phyloP scores from a whole-genome alignment of 768 basidiomycete species.

The Pleurotus eryngii region DNA sequence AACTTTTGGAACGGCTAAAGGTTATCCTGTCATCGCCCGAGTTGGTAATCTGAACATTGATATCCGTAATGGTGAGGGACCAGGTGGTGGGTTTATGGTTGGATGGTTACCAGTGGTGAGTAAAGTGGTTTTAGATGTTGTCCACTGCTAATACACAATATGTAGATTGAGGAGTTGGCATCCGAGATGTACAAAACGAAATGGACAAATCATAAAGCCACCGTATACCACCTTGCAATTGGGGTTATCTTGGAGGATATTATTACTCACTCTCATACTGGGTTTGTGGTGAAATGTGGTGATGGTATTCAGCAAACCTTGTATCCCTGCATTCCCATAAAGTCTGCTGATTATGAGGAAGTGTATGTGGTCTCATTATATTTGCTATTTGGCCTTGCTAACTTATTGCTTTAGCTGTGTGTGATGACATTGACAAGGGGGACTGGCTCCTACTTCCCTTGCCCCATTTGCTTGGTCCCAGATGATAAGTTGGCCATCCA shows the following conservation, averaged over 20 bases:
- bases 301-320: constrained; percentile 23
- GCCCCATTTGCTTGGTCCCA: constrained; percentile 35
- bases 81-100: constrained; percentile 31
- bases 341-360: constrained; percentile 44
- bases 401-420: constrained; percentile 20
- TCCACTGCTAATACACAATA: no score
- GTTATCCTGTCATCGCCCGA: constrained; percentile 32
- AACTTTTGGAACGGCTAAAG: constrained; percentile 34
- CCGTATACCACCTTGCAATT: constrained; percentile 37
- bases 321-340: constrained; percentile 34
- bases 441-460: constrained; percentile 23
- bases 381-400: neutral
- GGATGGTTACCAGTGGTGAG: constrained; percentile 36
- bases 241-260: constrained; percentile 26
- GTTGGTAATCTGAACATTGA: constrained; percentile 28
- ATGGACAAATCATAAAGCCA: constrained; percentile 29
- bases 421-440: constrained; percentile 37
- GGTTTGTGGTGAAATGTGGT: constrained; percentile 21
- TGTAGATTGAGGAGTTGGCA: constrained; percentile 29
- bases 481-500: constrained; percentile 21
- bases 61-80: constrained; percentile 28
- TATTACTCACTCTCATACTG: constrained; percentile 13
- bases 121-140: constrained; percentile 3
- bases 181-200: constrained; percentile 23
- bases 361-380: constrained; percentile 29